These are phyloP conservation scores for Parietaria judaica DNA, from an alignment of 306 rosid species.

Conservation along the genomic window DNA sequence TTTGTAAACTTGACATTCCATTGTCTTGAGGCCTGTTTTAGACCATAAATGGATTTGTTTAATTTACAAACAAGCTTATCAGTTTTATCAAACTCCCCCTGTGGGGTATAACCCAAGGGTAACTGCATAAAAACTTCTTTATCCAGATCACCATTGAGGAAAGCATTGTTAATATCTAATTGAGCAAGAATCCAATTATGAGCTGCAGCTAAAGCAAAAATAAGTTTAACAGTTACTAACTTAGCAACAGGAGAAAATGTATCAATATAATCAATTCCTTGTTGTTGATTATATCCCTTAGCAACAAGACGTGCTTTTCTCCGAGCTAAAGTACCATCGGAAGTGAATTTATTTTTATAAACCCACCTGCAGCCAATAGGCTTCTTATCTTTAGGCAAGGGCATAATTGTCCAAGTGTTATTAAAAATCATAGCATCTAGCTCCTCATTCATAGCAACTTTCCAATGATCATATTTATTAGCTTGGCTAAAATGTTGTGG, in stretches of 20 bases:
- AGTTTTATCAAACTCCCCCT: not conserved
- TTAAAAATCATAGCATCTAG: not conserved
- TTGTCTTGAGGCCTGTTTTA: not conserved
- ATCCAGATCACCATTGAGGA: not conserved
- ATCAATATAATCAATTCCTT: not conserved
- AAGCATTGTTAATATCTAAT: not conserved
- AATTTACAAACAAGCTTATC: not conserved
- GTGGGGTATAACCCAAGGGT: not conserved
- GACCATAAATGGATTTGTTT: not conserved
- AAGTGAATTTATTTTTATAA: not conserved
- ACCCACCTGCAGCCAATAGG: not conserved
- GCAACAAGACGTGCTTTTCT: not conserved
- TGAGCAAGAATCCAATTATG: not conserved
- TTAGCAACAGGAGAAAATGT: conserved; percentile 5
- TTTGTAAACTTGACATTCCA: not conserved
- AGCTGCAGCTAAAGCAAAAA: not conserved
- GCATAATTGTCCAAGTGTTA: not conserved
- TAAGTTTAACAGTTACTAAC: not conserved
- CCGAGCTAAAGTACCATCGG: not conserved
- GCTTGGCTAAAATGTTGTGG: not conserved
- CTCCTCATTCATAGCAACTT: not conserved
- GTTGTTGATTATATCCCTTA: not conserved
- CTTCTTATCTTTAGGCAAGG: not conserved
- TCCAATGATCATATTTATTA: not conserved
- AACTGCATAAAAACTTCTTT: not conserved